Evolutionary conservation across 176 grass and related monocot genomes (phyloP).

Genomic region (Secale cereale): DNA sequence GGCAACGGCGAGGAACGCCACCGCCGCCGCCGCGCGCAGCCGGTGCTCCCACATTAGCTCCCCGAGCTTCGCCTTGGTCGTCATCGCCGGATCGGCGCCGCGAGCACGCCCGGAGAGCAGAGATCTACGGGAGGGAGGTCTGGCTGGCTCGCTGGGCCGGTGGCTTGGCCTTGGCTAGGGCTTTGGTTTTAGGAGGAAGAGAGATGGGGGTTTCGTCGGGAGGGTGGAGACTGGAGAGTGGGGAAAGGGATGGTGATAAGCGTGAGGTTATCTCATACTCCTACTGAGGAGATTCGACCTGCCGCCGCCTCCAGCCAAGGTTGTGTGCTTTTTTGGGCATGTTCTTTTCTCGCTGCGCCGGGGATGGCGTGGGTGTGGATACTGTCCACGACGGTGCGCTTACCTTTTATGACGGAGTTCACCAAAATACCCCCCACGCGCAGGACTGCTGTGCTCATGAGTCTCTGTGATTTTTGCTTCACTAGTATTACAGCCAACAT

Average conservation of each 20-base stretch:
- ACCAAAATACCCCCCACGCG: constrained; percentile 7
- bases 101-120: neutral
- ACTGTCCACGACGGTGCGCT: neutral
- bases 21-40: constrained; percentile 33
- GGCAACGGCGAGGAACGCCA: constrained; percentile 46
- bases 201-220: neutral
- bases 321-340: neutral
- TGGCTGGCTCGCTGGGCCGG: neutral
- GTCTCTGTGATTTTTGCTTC: too few relatives aligned
- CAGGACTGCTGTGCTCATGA: too few relatives aligned
- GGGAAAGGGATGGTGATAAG: constrained; percentile 30
- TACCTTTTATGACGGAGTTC: neutral
- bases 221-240: constrained; percentile 4
- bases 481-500: too few relatives aligned
- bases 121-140: constrained; percentile 13
- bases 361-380: neutral
- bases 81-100: constrained; percentile 30
- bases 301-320: constrained; percentile 55
- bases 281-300: constrained; percentile 38
- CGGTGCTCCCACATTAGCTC: constrained; percentile 61
- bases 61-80: constrained; percentile 36
- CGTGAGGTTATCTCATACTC: constrained; percentile 27
- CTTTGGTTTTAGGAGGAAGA: constrained; percentile 12
- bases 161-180: neutral
- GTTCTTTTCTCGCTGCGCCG: constrained; percentile 23